phyloP scores from a whole-genome alignment of 371 early-diverging fungal genomes.

The Lichtheimia ornata region DNA sequence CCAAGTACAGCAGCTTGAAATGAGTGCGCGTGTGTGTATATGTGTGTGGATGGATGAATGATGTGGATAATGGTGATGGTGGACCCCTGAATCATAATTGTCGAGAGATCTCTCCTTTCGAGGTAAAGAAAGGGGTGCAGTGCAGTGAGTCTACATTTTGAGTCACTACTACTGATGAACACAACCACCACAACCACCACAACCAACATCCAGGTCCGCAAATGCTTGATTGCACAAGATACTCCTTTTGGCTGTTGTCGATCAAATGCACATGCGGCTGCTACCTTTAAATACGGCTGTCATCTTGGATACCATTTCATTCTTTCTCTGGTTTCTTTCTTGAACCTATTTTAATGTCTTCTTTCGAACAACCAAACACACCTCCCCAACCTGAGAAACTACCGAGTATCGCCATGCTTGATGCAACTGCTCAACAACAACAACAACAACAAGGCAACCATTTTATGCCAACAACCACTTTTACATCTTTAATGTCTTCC shows the following conservation, averaged over 20 bases:
- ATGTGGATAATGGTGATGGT: no score
- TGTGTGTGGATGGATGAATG: no score
- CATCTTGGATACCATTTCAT: background rate
- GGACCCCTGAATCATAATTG: no score
- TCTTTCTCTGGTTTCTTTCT: constrained; percentile 7
- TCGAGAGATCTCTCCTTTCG: background rate
- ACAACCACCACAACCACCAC: no score
- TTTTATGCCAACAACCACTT: constrained; percentile 3
- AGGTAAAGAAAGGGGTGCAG: background rate
- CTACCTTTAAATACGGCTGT: background rate
- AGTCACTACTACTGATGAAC: no score
- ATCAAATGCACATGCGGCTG: constrained; percentile 4
- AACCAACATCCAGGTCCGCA: no score
- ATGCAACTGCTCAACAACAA: constrained; percentile 2
- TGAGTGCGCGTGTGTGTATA: no score
- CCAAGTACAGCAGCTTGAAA: no score
- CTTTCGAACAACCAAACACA: constrained; percentile 19
- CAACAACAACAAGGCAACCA: no score
- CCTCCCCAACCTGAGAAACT: constrained; percentile 22
- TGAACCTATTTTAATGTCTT: constrained; percentile 6
- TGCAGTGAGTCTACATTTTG: no score
- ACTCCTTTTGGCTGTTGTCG: constrained; percentile 18
- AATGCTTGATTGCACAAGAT: background rate
- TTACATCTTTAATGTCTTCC: background rate
- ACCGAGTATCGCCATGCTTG: constrained; percentile 26